Evolutionary conservation across 768 basidiomycete species (phyloP).

Genomic region (Lactifluus hygrophoroides): DNA sequence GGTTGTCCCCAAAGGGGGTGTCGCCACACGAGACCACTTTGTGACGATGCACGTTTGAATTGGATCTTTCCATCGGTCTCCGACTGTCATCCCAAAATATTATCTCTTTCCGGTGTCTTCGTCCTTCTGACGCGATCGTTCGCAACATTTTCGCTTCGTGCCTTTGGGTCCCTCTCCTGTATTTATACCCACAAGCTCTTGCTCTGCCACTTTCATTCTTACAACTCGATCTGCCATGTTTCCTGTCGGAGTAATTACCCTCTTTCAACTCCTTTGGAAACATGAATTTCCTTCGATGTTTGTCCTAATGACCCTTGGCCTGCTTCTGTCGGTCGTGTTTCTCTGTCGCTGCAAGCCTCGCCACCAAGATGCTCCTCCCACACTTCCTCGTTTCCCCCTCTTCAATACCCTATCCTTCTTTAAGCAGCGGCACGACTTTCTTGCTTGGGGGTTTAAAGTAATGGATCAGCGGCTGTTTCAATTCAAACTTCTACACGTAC

Average conservation of each 20-base stretch:
- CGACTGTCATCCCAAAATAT: constrained; percentile 1
- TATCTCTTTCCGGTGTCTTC: background rate
- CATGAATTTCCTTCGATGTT: constrained; percentile 11
- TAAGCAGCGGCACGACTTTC: constrained; percentile 58
- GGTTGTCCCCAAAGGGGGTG: background rate
- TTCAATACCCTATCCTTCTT: constrained; percentile 62
- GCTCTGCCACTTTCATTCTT: background rate
- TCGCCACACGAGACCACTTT: background rate
- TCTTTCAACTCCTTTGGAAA: constrained; percentile 22
- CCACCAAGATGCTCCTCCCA: constrained; percentile 36
- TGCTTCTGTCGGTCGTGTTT: constrained; percentile 10
- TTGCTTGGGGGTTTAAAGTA: constrained; percentile 61
- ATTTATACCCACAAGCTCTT: constrained; percentile 2
- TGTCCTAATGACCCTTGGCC: constrained; percentile 23
- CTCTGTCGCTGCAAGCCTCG: constrained; percentile 1
- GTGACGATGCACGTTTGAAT: constrained; percentile 3
- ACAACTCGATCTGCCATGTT: constrained; percentile 29
- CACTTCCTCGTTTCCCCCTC: constrained; percentile 50
- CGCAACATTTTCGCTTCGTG: background rate
- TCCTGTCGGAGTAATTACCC: constrained; percentile 34
- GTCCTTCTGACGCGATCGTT: background rate
- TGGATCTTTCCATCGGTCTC: constrained; percentile 6
- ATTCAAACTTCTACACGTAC: constrained; percentile 59
- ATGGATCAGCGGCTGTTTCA: constrained; percentile 60
- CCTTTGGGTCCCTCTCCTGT: background rate